Evolutionary conservation across 2,329 filamentous ascomycete genomes (phyloP), one percentile per base, ranked within the genome.

Genomic region (Pezicula carpinea): DNA sequence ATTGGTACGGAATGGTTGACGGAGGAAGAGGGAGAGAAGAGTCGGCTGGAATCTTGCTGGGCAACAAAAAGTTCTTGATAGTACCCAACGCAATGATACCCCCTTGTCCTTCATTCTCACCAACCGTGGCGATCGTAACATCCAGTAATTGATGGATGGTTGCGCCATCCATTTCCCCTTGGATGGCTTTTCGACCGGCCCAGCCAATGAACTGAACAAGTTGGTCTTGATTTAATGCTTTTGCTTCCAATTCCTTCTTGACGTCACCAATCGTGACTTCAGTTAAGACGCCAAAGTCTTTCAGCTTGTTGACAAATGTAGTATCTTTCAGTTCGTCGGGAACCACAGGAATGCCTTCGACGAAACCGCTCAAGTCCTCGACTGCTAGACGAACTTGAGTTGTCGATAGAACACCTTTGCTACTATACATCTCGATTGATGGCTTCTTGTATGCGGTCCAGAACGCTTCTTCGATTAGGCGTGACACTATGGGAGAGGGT

Each of bases 381-480:
- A 85, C 70, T 64, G 72, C 87, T 56, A 95, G 78, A 29, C 93
- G 87, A 31, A 96, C 89, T 56, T 87, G 79, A 11, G 87, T 81
- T 31, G 87, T 95, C n/a, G 86, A 81, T 45, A 96, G 74, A 6
- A 99, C 83, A 47, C 95, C 95, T 49, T 85, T 82, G 17, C 86
- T 95, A 1, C 91, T 96, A 54, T 95, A 83, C 6, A 96, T 79
- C 60, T 96, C 91, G 48, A 97, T 89, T 0, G 81, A 85, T 2
- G 89, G 82, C 53, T 85, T 85, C 62, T 82, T 85, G 60, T 87
- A 93, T 53, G 89, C 91, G 31, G 83, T 95, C 93, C 93, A 99
- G 64, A 99, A 99, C 0, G 90, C 88, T 66, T 96, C 89, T 61
- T 96, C 91, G 44, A 99, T 89, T 51, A 89, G 85, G 60, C 89